Evolutionary conservation across 345 rosid genomes (phyloP), one percentile per base, ranked within the genome.

Genomic region (Gossypioides kirkii): DNA sequence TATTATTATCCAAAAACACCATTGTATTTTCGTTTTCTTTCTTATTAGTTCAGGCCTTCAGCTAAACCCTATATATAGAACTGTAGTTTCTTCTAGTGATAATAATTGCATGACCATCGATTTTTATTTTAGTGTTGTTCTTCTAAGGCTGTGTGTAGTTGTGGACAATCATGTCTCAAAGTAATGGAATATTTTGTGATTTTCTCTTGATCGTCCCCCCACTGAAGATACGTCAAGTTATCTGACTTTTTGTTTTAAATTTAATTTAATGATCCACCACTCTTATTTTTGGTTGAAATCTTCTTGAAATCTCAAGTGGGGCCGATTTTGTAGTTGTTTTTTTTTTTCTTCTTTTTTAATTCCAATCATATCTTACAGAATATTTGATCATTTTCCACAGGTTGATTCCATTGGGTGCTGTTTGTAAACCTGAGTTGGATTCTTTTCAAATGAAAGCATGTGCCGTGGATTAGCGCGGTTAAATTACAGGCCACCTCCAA

Each of bases 381-480:
- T 75, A 32, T 14, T n/a, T 61, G 47, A 54, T 55, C 32, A 45
- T 69, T 52, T 13, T 68, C 59, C 50, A 56, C 65, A 41, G 69
- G 71, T 75, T 63, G 74, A 72, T 71, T 67, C 73, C 74, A 50
- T 76, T 59, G 53, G 69, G 50, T 61, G 18, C 26, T 71, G 16
- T 64, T 68, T 73, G 38, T 72, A 22, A 23, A 64, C 78, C 76
- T 78, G 80, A 81, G 81, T 74, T 78, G 73, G 54, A 23, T 42
- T 80, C 72, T 73, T 10, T 20, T 62, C 78, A 79, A 76, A 83
- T 87, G 87, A 87, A 86, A 84, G 79, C 71, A 86, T 85, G 85
- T 84, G 84, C 76, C 78, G 79, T 78, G 88, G 84, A 76, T 76
- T 75, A 69, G 85, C 81, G 86, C 69, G 82, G 81, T 75, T 87